Evolutionary conservation across 257 asterid species (phyloP).

Genomic region (Rhazya stricta): DNA sequence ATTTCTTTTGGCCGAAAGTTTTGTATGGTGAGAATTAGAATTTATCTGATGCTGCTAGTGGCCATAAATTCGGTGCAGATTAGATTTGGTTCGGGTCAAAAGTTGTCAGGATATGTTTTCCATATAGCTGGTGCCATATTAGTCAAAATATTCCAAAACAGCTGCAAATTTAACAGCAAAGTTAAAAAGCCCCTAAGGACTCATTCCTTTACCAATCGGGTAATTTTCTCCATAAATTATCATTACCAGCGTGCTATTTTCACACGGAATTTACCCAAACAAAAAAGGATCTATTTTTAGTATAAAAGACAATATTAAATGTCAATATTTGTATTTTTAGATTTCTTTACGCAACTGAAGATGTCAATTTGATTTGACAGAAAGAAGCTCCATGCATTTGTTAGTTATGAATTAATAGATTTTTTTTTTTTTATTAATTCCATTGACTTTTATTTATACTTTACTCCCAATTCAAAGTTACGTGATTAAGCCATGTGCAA

Average conservation of each 20-base stretch:
- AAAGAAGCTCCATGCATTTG: not conserved
- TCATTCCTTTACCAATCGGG: not conserved
- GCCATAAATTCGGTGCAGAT: constrained; percentile 29
- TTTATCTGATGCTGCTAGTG: constrained; percentile 10
- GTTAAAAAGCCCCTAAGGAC: not conserved
- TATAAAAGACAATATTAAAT: not conserved
- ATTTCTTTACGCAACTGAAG: not conserved
- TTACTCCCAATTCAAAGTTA: not conserved
- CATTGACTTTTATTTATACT: constrained; percentile 1
- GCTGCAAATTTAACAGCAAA: not conserved
- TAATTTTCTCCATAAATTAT: not conserved
- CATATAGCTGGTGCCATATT: constrained; percentile 13
- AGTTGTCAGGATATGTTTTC: constrained; percentile 20
- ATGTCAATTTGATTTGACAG: not conserved
- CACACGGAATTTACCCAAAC: not conserved
- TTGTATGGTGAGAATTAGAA: constrained; percentile 5
- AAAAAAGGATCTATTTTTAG: not conserved
- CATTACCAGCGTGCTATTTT: not conserved
- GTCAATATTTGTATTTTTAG: not conserved
- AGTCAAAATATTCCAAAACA: constrained; percentile 11
- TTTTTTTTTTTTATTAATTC: not conserved
- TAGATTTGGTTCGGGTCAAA: constrained; percentile 30
- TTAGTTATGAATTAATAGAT: not conserved
- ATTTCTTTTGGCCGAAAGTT: not conserved
- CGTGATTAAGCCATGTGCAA: not conserved